Evolutionary conservation across 352 stramenopile species (phyloP), one percentile per base, ranked within the genome.

Genomic region (Pythium coloratum): DNA sequence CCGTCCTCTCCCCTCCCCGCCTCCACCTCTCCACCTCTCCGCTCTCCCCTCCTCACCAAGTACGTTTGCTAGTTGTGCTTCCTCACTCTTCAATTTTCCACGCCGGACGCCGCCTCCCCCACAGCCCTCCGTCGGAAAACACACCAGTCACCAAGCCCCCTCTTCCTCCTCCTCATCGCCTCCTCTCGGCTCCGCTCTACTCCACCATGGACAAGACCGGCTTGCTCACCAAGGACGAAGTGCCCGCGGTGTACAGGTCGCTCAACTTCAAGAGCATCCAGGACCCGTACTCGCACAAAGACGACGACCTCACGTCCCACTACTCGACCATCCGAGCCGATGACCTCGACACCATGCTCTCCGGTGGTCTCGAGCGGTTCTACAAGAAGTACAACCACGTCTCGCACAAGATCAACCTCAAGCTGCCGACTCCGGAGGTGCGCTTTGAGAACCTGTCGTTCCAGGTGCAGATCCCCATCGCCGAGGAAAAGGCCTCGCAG

Each of bases 371-470:
- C 3, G 85, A 93, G 42, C 73, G 70, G 13, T 93, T 93, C 67
- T 93, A 93, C 76, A 86, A 90, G 63, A 93, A 93, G 67, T 93
- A 91, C 76, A 71, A 90, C 63, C 77, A 90, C 60, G 32, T 90
- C 2, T 91, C 80, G 5, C 74, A 70, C 36, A 90, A 91, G 69
- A 74, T 91, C 57, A 90, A 91, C 76, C 56, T 84, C n/a, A 63
- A 76, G 57, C 54, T 90, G 55, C 75, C 81, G 33, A 88, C 81
- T 0, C 78, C 81, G 0, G 85, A 91, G 59, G 81, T 93, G 57
- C 82, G 82, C 55, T 92, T 92, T 60, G 80, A 92, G 69, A 91
- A 92, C 70, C 50, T 92, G 10, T 87, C 75, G 20, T 92, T 89
- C 70, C 73, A 81, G 32, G 84, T 84, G 7, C 51, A 88, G 28